Percentiles rank a stretch among this genome's conserved stretches.
phyloP scores from a whole-genome alignment of 495 filamentous ascomycete genomes.

The Aspergillus carlsbadensis region DNA sequence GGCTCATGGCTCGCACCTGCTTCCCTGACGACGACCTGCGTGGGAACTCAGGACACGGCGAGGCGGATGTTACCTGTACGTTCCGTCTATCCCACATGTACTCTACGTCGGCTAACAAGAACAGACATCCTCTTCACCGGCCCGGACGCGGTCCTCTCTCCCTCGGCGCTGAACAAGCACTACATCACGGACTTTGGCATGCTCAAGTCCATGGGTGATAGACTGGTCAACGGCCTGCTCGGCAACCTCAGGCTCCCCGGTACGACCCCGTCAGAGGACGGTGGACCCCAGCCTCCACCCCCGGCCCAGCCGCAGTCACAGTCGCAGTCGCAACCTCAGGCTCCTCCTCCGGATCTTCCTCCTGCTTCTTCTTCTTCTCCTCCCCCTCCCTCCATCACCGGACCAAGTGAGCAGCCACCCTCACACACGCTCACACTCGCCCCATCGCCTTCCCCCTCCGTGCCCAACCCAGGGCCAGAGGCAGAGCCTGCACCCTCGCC shows the following conservation, averaged over 20 bases:
- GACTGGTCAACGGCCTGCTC: constrained; percentile 35
- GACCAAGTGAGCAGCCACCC: no score
- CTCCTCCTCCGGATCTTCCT: no score
- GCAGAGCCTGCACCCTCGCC: constrained; percentile 9
- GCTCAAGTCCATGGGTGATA: constrained; percentile 34
- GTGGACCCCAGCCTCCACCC: not conserved
- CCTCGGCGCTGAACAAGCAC: constrained; percentile 29
- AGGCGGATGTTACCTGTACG: constrained; percentile 36
- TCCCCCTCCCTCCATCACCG: no score
- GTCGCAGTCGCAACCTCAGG: not conserved
- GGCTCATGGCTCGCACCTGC: constrained; percentile 40
- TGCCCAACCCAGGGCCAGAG: no score
- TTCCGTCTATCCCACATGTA: not conserved
- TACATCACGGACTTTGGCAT: constrained; percentile 38
- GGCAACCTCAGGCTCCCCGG: constrained; percentile 15
- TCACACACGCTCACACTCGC: no score
- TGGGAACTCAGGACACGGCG: constrained; percentile 30
- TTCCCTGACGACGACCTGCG: constrained; percentile 35
- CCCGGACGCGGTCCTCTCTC: constrained; percentile 27
- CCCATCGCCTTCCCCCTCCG: no score
- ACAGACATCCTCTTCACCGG: constrained; percentile 39
- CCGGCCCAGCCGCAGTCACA: no score
- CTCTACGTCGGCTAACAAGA: not conserved
- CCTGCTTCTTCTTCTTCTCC: no score
- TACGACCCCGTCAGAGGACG: not conserved